Conservation (phyloP, 768 basidiomycete species). For the Leccinum variicolor region DNA sequence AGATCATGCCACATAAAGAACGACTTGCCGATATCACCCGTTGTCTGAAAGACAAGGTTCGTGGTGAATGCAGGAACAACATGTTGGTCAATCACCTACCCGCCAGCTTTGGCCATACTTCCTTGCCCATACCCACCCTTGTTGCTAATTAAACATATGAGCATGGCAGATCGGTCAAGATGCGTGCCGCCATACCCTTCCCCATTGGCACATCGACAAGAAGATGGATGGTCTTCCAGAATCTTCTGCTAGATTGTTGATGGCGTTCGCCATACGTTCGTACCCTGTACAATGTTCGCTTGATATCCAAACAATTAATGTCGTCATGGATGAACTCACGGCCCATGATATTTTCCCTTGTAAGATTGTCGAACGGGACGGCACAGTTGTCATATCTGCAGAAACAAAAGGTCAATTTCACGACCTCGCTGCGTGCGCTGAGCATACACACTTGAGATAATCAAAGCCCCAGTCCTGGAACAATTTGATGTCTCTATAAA, state of each 20-base stretch:
- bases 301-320: background rate
- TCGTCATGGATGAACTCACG: conserved; percentile 34
- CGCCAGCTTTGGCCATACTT: conserved; percentile 64
- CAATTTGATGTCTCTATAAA: conserved; percentile 47
- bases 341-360: conserved; percentile 52
- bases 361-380: conserved; percentile 55
- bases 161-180: background rate
- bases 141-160: conserved; percentile 37
- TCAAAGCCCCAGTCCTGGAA: conserved; percentile 70
- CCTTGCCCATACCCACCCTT: conserved; percentile 64
- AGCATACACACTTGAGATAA: conserved; percentile 49
- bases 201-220: conserved; percentile 68
- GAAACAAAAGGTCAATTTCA: background rate
- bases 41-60: conserved; percentile 37
- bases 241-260: conserved; percentile 42
- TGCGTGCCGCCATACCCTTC: conserved; percentile 40
- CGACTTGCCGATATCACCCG: conserved; percentile 43
- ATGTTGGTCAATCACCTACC: conserved; percentile 33
- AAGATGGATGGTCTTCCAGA: conserved; percentile 54
- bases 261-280: conserved; percentile 58
- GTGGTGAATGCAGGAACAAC: background rate
- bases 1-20: background rate
- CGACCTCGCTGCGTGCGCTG: background rate
- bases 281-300: conserved; percentile 40
- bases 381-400: conserved; percentile 61